These are phyloP conservation scores for Naganishia antarctica DNA, from an alignment of 768 basidiomycete species.

Conservation along the genomic window DNA sequence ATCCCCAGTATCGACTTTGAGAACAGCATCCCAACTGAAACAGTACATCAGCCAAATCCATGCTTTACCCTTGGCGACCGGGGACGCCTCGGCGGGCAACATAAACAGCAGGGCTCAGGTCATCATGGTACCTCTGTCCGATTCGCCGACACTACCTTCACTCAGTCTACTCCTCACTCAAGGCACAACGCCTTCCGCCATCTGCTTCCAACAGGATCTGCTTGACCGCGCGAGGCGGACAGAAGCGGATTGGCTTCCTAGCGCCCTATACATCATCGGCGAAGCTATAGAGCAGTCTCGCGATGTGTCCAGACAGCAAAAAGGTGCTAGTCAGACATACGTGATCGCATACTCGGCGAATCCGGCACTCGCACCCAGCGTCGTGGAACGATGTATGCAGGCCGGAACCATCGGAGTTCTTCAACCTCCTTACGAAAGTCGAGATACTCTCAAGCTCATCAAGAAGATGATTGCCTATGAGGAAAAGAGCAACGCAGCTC, in stretches of 20 bases:
- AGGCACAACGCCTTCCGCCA: conserved; percentile 46
- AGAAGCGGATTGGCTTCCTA: conserved; percentile 46
- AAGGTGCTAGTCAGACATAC: conserved; percentile 15
- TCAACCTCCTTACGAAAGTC: conserved; percentile 44
- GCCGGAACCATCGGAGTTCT: conserved; percentile 45
- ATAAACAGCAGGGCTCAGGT: conserved; percentile 26
- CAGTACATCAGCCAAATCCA: conserved; percentile 7
- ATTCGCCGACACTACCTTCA: conserved; percentile 45
- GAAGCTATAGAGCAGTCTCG: conserved; percentile 13
- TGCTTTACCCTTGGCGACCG: not conserved
- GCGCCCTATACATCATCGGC: conserved; percentile 39
- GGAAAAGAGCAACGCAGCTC: conserved; percentile 1
- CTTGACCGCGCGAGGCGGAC: conserved; percentile 44
- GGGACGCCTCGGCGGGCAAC: not conserved
- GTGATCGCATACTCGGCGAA: conserved; percentile 48
- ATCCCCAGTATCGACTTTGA: conserved; percentile 19
- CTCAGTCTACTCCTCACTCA: conserved; percentile 43
- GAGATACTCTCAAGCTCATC: conserved; percentile 11
- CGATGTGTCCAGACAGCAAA: not conserved
- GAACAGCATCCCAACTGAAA: conserved; percentile 2
- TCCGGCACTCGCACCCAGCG: conserved; percentile 35
- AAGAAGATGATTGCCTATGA: conserved; percentile 18
- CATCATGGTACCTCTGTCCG: conserved; percentile 46
- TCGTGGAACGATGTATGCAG: conserved; percentile 36
- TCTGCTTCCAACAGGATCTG: conserved; percentile 48